A percentile compares a stretch with the other conserved stretches of the same genome.
Evolutionary conservation across 2,329 filamentous ascomycete species (phyloP).

Genomic region (Malbranchea cinnamomea): DNA sequence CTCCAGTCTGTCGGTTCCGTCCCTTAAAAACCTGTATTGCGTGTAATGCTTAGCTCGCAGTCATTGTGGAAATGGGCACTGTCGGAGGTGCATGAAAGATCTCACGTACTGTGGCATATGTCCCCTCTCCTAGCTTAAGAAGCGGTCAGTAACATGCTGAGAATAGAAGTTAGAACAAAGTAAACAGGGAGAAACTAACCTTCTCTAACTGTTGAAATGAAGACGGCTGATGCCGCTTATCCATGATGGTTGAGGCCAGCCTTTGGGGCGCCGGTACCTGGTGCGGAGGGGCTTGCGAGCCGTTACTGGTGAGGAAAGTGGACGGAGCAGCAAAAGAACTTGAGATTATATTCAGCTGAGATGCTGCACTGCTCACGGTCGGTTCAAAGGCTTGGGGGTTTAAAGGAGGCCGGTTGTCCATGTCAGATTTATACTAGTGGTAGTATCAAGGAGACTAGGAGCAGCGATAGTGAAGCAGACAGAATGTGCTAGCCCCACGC

Average conservation of each 20-base stretch:
- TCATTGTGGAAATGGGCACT: neutral
- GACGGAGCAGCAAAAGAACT: slow-evolving; percentile 23
- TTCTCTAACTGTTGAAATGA: slow-evolving; percentile 99
- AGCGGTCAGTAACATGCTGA: neutral
- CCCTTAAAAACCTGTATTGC: slow-evolving; percentile 79
- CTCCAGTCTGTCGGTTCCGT: slow-evolving; percentile 89
- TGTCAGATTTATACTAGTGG: too few relatives aligned
- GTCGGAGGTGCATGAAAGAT: slow-evolving; percentile 2
- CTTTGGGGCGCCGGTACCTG: slow-evolving; percentile 8
- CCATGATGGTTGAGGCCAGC: slow-evolving; percentile 43
- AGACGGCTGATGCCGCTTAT: slow-evolving; percentile 80
- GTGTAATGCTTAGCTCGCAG: neutral
- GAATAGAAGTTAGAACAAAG: slow-evolving; percentile 2
- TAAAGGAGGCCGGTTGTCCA: too few relatives aligned
- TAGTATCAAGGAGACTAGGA: neutral
- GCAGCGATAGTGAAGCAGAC: too few relatives aligned
- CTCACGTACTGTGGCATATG: slow-evolving; percentile 76
- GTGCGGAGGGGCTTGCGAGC: slow-evolving; percentile 8
- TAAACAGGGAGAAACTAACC: slow-evolving; percentile 17
- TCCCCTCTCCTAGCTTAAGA: slow-evolving; percentile 72
- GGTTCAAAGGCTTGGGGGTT: slow-evolving; percentile 4
- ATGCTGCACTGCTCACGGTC: slow-evolving; percentile 3
- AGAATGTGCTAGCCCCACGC: too few relatives aligned
- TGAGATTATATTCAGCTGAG: slow-evolving; percentile 18
- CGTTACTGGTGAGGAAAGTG: slow-evolving; percentile 21